Evolutionary conservation across 1,139 yeast species (phyloP), one percentile per base, ranked within the genome.

Genomic region (Candida sojae): DNA sequence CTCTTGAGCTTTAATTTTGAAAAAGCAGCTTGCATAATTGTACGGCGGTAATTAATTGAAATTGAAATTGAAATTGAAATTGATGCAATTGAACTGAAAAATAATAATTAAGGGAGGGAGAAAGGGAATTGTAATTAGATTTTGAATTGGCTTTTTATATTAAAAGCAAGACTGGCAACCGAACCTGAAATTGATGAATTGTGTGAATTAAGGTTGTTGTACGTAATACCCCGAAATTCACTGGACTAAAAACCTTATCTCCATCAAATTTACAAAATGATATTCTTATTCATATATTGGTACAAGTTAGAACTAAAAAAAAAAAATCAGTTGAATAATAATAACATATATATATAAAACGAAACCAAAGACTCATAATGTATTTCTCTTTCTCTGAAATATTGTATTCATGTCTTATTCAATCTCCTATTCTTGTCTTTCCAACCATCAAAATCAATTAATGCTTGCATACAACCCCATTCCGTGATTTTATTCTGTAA

Each of bases 401-500:
- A 17, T 9, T 6, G 11, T n/a, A n/a, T 8, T 32, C 44, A 43
- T n/a, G 46, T 30, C 36, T 48, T 50, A 36, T 40, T 47, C 30
- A 49, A 47, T 41, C 55, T 46, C 29, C 44, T 47, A 37, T 64
- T 51, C 49, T 70, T 72, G 12, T 62, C 61, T 53, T 85, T 85
- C 97, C 97, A 93, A 33, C 96, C 96, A 66, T 93, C 97, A 66
- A 88, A 93, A 68, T 93, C 96, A 65, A 93, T 92, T 51, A 93
- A 73, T 0, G 98, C 98, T 70, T 93, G 99, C 99, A 93, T 93
- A 61, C 89, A 84, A 1, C 95, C 95, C 98, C 98, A 92, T 68
- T 93, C 99, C 4, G 93, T 89, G 51, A 93, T 88, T 69, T 93
- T 93, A 61, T 88, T 90, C 59, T 92, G 91, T 47, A 93, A 74